Percentiles rank a stretch among this genome's conserved stretches.
Evolutionary conservation across 768 basidiomycete species (phyloP).

Genomic region (Chalciporus sphaerocephalus): DNA sequence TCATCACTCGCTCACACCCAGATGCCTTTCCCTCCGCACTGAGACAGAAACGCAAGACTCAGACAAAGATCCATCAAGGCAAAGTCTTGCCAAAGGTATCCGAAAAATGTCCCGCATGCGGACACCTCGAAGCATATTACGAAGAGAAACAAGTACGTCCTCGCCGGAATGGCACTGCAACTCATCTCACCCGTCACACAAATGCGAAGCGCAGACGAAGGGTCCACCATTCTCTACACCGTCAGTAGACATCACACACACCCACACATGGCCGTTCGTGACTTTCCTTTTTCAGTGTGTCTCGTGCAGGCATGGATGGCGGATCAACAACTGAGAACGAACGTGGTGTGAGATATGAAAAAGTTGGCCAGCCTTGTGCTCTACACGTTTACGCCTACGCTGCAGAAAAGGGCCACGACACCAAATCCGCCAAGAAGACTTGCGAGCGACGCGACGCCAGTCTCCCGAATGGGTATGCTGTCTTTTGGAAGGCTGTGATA

Average conservation of each 20-base stretch:
- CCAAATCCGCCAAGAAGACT: constrained; percentile 84
- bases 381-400: constrained; percentile 29
- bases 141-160: constrained; percentile 76
- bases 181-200: constrained; percentile 26
- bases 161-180: background rate
- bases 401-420: constrained; percentile 75
- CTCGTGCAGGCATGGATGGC: constrained; percentile 76
- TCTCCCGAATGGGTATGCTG: constrained; percentile 61
- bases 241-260: constrained; percentile 44
- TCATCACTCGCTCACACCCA: constrained; percentile 85
- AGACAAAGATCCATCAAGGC: constrained; percentile 73
- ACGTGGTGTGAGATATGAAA: background rate
- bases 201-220: constrained; percentile 91
- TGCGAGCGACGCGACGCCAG: constrained; percentile 64
- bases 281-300: constrained; percentile 49
- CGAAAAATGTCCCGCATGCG: constrained; percentile 87
- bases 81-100: constrained; percentile 69
- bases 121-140: constrained; percentile 79
- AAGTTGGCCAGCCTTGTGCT: constrained; percentile 15
- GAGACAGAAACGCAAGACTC: constrained; percentile 83
- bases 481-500: constrained; percentile 68
- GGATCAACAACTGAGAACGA: constrained; percentile 62
- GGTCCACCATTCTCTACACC: constrained; percentile 91
- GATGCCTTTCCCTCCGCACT: constrained; percentile 92
- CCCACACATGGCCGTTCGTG: constrained; percentile 4